A percentile compares a stretch with the other conserved stretches of the same genome.
Evolutionary conservation across 2,329 filamentous ascomycete genomes (phyloP).

Genomic region (Leptographium wingfieldii): DNA sequence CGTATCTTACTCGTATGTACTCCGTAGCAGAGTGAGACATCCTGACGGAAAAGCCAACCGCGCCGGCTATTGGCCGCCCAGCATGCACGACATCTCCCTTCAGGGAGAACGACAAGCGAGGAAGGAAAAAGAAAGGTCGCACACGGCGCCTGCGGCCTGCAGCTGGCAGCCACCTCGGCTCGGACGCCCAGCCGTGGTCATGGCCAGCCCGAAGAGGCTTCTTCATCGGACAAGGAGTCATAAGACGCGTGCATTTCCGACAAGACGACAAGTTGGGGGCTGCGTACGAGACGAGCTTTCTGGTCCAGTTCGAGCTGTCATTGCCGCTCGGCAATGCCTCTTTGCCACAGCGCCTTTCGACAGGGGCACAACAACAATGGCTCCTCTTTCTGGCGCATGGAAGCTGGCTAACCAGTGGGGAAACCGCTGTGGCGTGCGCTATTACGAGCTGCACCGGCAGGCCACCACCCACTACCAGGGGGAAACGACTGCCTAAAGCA

Average conservation of each 20-base stretch:
- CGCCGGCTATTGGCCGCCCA: background rate
- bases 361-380: background rate
- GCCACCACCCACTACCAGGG: background rate
- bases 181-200: no score
- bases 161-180: no score
- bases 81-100: background rate
- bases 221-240: background rate
- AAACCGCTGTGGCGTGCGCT: background rate
- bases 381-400: no score
- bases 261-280: no score
- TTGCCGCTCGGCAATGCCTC: no score
- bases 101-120: background rate
- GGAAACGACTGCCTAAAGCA: background rate
- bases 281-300: no score
- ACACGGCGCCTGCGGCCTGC: background rate
- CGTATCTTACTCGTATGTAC: no score
- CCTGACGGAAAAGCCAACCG: background rate
- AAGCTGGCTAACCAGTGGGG: background rate
- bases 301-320: no score
- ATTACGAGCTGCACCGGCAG: background rate
- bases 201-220: background rate
- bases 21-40: background rate
- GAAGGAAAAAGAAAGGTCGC: background rate
- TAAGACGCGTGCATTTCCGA: no score
- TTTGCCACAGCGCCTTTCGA: background rate